A percentile compares a stretch with the other conserved stretches of the same genome.
phyloP scores from a whole-genome alignment of 2,329 filamentous ascomycete genomes.

The Epichloe bromicola region DNA sequence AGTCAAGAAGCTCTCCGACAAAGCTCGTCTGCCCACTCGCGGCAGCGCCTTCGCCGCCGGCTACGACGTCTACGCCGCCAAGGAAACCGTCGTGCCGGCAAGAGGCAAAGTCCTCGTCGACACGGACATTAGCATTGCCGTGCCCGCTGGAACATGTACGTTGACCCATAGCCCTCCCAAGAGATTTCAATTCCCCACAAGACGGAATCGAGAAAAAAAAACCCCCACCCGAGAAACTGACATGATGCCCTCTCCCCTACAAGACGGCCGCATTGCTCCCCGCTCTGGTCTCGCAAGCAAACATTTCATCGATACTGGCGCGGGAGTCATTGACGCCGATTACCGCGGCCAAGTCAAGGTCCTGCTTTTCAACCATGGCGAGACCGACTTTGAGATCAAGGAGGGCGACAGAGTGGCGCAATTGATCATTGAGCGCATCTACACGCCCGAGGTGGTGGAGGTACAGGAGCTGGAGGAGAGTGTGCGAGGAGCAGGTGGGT shows the following conservation, averaged over 20 bases:
- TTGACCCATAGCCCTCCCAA: constrained; percentile 5
- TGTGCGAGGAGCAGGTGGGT: constrained; percentile 78
- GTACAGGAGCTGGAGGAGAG: constrained; percentile 82
- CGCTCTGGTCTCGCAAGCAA: constrained; percentile 86
- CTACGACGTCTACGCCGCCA: constrained; percentile 81
- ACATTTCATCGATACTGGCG: constrained; percentile 91
- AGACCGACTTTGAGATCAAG: constrained; percentile 67
- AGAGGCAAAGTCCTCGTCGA: constrained; percentile 77
- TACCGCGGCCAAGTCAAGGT: constrained; percentile 93
- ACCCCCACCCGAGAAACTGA: not conserved
- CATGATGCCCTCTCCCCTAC: not conserved
- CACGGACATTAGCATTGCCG: constrained; percentile 82
- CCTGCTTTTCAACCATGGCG: constrained; percentile 83
- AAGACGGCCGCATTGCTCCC: constrained; percentile 80
- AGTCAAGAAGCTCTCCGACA: constrained; percentile 75
- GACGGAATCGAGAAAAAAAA: too few species aligned
- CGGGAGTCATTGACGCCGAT: constrained; percentile 94
- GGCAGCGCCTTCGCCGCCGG: constrained; percentile 84
- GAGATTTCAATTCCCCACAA: too few species aligned
- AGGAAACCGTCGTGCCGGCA: constrained; percentile 62
- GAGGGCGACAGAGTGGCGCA: constrained; percentile 88
- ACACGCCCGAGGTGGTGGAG: constrained; percentile 82
- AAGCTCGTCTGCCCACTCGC: constrained; percentile 72
- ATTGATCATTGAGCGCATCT: constrained; percentile 86
- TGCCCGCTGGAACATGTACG: constrained; percentile 82